These are phyloP conservation scores for Jamesozyma lodderae DNA, from an alignment of 805 yeast species.

Conservation along the genomic window DNA sequence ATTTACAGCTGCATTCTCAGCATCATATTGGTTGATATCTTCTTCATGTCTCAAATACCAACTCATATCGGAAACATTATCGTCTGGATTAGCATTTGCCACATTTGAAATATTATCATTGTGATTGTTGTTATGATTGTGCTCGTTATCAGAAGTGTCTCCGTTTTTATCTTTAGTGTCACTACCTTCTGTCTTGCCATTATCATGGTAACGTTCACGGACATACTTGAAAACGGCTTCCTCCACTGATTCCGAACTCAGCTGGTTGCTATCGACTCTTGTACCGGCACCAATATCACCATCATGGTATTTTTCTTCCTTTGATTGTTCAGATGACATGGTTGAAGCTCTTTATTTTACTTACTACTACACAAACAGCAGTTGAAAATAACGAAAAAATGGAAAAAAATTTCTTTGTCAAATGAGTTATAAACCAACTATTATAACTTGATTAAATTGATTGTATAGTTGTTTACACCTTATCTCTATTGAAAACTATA, in stretches of 20 bases:
- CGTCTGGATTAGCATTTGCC: neutral
- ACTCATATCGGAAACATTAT: slow-evolving; percentile 13
- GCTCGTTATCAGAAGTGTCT: slow-evolving; percentile 1
- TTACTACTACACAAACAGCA: too few species aligned
- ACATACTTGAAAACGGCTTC: slow-evolving; percentile 72
- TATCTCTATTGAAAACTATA: too few species aligned
- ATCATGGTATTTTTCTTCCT: neutral
- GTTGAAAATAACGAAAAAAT: too few species aligned
- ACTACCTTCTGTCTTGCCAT: neutral
- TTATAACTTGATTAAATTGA: too few species aligned
- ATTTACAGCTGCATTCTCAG: neutral
- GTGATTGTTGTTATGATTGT: slow-evolving; percentile 5
- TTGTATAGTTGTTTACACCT: too few species aligned
- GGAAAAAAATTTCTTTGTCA: too few species aligned
- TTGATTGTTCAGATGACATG: slow-evolving; percentile 2
- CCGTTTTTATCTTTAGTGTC: slow-evolving; percentile 15
- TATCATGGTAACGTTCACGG: slow-evolving; percentile 45
- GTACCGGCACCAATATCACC: neutral
- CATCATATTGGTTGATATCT: slow-evolving; percentile 6
- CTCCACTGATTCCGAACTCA: slow-evolving; percentile 45
- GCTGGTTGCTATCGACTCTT: slow-evolving; percentile 6
- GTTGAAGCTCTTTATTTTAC: neutral
- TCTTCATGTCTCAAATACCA: slow-evolving; percentile 22
- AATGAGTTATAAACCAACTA: too few species aligned
- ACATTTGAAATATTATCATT: slow-evolving; percentile 10